Base-by-base conservation (phyloP, 148 eudicot genomes). In the Rheum nobile region DNA sequence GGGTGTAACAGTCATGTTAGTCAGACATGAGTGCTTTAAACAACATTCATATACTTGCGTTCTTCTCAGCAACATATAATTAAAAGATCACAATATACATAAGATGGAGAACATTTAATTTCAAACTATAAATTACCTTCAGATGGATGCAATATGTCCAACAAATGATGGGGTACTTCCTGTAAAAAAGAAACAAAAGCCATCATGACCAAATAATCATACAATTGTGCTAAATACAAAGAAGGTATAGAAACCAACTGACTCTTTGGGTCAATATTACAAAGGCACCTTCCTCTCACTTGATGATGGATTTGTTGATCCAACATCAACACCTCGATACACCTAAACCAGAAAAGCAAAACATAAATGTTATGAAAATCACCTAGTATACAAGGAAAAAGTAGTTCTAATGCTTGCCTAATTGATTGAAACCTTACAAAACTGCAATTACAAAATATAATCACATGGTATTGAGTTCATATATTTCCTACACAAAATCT, bases 161-260 rank as follows among this genome's bases (percentile, higher is more conserved):
- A 71, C 85, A 94, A 82, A 83, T 94, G 97, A 78, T 94, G 98
- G 43, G 86, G 89, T 37, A 94, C 96, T 85, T 91, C 96, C 98
- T 94, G 88, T 71, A 83, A 72, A 61, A 21, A 71, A 22, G n/a
- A 72, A 13, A 37, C 7, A 35, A 21, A 24, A 35, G 2, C 6
- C 0, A 72, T 34, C 8, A 19, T 67, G 29, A 43, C 22, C 31
- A n/a, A 71, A 21, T 71, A n/a, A 28, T 61, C 29, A 54, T 54
- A 22, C 29, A 54, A 54, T 24, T 21, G 61, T 24, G 29, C 28
- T 54, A 31, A 59, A 65, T 17, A 16, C 70, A 31, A 10, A 65
- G 32, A 32, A 65, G 4, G 39, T 4, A 28, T 12, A 65, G 41
- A 21, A 65, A 65, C 21, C 14, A 65, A 65, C 41, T 24, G 26